Base-by-base conservation (phyloP, 345 rosid genomes). In the Cardamine chenopodiifolia region DNA sequence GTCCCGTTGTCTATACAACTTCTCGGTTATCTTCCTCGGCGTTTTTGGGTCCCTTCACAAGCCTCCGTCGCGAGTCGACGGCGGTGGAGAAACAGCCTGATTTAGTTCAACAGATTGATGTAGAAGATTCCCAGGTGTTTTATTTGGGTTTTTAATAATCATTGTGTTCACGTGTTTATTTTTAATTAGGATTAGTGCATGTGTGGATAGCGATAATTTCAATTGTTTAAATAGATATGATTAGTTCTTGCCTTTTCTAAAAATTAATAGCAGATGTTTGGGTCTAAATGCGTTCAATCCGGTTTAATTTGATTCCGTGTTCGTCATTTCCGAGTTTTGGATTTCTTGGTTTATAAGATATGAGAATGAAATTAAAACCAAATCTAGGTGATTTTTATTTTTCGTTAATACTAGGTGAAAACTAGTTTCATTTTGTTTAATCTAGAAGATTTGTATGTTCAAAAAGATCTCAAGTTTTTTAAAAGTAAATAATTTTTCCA, bases 21-120 rank as follows among this genome's bases (percentile, higher is more conserved):
- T 47, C 62, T 25, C 35, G 10, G 62, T 40, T 53, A 29, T 59
- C 53, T 61, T 62, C 78, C 2, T 40, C 66, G 54, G 31, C 19
- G 60, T 66, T 60, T 54, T 15, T 6, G 19, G 15, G 50, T 47
- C 56, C 66, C 6, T 8, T 8, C 10, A 37, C 58, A 39, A 72
- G 52, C 17, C 59, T 31, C 32, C 75, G 90, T 48, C 80, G 64
- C 49, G 81, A 78, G 57, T 85, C 89, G n/a, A 83, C 84, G 25
- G 59, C 66, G 7, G 76, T 81, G 12, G 84, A 81, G 47, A 62
- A 58, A 40, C 86, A 78, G 10, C 80, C 69, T 9, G 85, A 80
- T 8, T 53, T 78, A 3, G 62, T 44, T 19, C 74, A 71, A 31
- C 81, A 66, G 5, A 63, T 66, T 55, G 83, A 75, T 20, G 76